Evolutionary conservation across 1,284 basidiomycete species (phyloP).

Genomic region (Marasmius tenuissimus): DNA sequence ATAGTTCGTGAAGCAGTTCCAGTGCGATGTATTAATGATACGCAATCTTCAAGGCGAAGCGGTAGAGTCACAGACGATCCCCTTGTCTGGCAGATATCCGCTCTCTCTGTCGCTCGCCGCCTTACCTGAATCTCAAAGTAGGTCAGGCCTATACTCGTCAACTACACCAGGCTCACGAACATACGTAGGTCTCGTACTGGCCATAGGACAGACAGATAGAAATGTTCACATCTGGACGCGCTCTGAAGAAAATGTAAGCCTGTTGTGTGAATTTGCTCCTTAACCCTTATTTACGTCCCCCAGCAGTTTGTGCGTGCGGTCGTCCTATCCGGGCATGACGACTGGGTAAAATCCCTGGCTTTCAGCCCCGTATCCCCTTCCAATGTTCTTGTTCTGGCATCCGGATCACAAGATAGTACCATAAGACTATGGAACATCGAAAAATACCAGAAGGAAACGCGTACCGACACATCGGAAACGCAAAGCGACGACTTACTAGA

Average conservation of each 20-base stretch:
- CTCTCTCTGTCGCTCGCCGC: slow-evolving; percentile 64
- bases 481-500: slow-evolving; percentile 77
- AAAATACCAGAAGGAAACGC: slow-evolving; percentile 28
- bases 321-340: slow-evolving; percentile 85
- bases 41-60: slow-evolving; percentile 32
- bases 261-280: slow-evolving; percentile 5
- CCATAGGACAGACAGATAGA: slow-evolving; percentile 75
- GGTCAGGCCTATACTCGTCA: slow-evolving; percentile 12
- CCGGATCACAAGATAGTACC: slow-evolving; percentile 90
- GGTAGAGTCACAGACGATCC: slow-evolving; percentile 58
- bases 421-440: slow-evolving; percentile 88
- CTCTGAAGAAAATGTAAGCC: slow-evolving; percentile 52
- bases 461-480: slow-evolving; percentile 20
- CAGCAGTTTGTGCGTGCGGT: slow-evolving; percentile 58
- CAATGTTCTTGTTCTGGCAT: slow-evolving; percentile 65
- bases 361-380: slow-evolving; percentile 46
- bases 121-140: slow-evolving; percentile 72
- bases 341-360: slow-evolving; percentile 85
- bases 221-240: slow-evolving; percentile 77
- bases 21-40: slow-evolving; percentile 15
- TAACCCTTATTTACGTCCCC: slow-evolving; percentile 1
- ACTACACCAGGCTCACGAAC: neutral
- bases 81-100: slow-evolving; percentile 72
- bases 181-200: slow-evolving; percentile 65
- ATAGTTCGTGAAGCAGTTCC: neutral